phyloP scores from a whole-genome alignment of 208 protist species.

The Lotmaria passim region DNA sequence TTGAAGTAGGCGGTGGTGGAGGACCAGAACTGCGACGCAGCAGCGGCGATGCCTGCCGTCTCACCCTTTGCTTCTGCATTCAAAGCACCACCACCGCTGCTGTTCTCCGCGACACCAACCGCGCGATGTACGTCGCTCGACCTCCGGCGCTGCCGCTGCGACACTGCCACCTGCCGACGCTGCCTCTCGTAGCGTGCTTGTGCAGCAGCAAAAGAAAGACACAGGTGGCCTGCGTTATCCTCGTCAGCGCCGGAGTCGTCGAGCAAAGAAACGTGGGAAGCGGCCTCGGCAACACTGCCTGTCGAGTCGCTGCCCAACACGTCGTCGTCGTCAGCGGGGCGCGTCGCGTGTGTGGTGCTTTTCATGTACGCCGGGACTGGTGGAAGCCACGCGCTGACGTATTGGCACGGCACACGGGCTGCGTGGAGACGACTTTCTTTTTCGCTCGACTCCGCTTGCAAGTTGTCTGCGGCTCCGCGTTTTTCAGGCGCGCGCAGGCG shows the following conservation, averaged over 20 bases:
- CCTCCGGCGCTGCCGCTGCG: too few species aligned
- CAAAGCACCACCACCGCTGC: background rate
- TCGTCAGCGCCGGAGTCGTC: too few species aligned
- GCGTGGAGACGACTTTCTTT: background rate
- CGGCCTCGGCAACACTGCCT: too few species aligned
- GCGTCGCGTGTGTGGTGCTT: slow-evolving; percentile 7
- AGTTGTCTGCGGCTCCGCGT: too few species aligned
- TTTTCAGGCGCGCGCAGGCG: too few species aligned
- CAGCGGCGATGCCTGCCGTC: background rate
- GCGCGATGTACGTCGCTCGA: too few species aligned
- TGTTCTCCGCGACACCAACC: background rate
- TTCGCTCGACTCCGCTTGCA: too few species aligned
- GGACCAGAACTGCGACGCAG: background rate
- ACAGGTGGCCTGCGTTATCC: background rate
- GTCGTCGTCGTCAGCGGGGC: too few species aligned
- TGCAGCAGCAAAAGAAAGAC: slow-evolving; percentile 15
- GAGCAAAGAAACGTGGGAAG: too few species aligned
- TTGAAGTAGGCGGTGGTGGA: slow-evolving; percentile 10
- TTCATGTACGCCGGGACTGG: slow-evolving; percentile 22
- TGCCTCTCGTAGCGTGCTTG: slow-evolving; percentile 27
- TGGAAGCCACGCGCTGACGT: slow-evolving; percentile 7
- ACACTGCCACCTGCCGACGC: too few species aligned
- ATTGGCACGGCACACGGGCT: background rate
- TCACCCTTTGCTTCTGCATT: background rate
- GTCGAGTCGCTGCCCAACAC: too few species aligned